Evolutionary conservation across 352 stramenopile species (phyloP).

Genomic region (Phytophthora ohioensis): DNA sequence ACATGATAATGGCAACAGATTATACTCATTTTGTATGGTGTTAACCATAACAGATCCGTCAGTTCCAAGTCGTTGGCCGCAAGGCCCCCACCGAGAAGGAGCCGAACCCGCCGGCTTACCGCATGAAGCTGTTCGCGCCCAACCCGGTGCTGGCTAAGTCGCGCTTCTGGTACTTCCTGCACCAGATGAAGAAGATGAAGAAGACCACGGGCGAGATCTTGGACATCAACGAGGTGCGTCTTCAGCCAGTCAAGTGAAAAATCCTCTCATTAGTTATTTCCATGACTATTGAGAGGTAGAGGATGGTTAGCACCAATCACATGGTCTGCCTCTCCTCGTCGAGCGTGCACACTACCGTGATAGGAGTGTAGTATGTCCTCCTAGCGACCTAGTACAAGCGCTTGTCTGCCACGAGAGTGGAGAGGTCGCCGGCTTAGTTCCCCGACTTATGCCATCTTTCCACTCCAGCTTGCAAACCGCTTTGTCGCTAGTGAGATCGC

Average conservation of each 20-base stretch:
- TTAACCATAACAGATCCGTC: constrained; percentile 87
- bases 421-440: constrained; percentile 18
- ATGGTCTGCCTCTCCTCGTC: constrained; percentile 20
- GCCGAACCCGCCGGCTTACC: constrained; percentile 98
- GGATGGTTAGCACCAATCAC: not conserved
- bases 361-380: constrained; percentile 35
- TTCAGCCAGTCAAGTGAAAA: constrained; percentile 19
- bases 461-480: constrained; percentile 90
- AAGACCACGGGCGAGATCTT: constrained; percentile 99
- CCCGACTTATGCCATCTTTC: constrained; percentile 42
- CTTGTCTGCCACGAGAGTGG: constrained; percentile 90
- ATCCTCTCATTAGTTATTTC: constrained; percentile 18
- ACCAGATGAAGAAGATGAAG: constrained; percentile 99
- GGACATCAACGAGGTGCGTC: constrained; percentile 97
- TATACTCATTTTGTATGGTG: constrained; percentile 15
- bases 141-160: constrained; percentile 98
- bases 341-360: constrained; percentile 2
- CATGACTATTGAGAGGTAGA: constrained; percentile 29
- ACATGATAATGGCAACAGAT: not conserved
- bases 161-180: constrained; percentile 99
- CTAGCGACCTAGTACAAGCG: constrained; percentile 68
- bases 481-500: constrained; percentile 71
- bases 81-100: constrained; percentile 98
- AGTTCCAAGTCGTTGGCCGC: constrained; percentile 99
- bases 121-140: constrained; percentile 98